Base-by-base conservation (phyloP, 805 yeast species). In the Scheffersomyces lignosus region DNA sequence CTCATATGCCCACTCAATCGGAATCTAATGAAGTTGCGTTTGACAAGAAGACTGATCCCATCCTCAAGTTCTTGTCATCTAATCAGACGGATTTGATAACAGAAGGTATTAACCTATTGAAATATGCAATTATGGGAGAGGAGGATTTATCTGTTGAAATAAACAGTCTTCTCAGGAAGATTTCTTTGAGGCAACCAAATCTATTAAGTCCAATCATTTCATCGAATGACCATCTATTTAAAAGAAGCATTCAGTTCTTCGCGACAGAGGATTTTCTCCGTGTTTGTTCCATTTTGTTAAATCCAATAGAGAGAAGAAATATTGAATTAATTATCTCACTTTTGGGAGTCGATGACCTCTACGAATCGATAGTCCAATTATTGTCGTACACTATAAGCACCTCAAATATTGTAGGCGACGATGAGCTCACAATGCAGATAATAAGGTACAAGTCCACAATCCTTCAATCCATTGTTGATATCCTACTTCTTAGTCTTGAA, bases 101-200 rank as follows among this genome's bases (percentile, higher is more conserved):
- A 1, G 73, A 69, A 43, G 75, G 74, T 4, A 48, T 70, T 3
- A 52, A 53, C 27, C 44, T 68, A 17, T 51, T 70, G 28, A 62
- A 61, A 29, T 63, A 56, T 44, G 72, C 75, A 1, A 53, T 70
- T 3, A 47, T 62, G 33, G 62, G 59, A 2, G 59, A 58, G 15
- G 75, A 70, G 33, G 61, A 56, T 9, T 37, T 66, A 17, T 49
- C 70, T 1, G 15, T 35, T 1, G 59, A 55, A 27, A 40, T 62
- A 2, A 44, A 41, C 17, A 38, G 34, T 0, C 44, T 54, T n/a
- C 38, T 69, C 12, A 49, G 44, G 16, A 49, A 43, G 13, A 52
- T 64, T 10, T 61, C 71, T 2, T 42, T 60, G 3, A 32, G 52
- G 8, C 50, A 64, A 24, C 69, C 71, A 1, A 37, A 43, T 5